A percentile compares a stretch with the other conserved stretches of the same genome.
These are phyloP conservation scores for Sophora flavescens DNA, from an alignment of 306 rosid genomes.

Conservation along the genomic window DNA sequence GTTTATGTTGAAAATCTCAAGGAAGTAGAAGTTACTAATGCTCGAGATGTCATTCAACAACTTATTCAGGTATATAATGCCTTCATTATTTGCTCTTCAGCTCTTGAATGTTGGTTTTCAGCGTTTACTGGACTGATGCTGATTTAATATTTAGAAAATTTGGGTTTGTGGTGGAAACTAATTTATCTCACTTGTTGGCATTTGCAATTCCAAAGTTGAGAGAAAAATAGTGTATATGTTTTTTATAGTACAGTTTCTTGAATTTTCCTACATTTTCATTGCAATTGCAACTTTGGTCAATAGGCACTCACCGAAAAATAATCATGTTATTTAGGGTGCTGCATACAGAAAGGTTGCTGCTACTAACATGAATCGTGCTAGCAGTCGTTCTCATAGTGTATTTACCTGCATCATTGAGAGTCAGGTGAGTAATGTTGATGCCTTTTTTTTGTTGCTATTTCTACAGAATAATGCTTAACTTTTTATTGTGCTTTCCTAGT, in stretches of 20 bases:
- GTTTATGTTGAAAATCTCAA: conserved; percentile 92
- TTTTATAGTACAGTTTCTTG: not conserved
- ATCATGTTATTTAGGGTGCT: conserved; percentile 71
- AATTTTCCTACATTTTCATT: conserved; percentile 20
- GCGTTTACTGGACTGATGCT: not conserved
- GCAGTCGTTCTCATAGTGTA: conserved; percentile 99
- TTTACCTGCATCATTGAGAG: conserved; percentile 96
- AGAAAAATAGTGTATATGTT: not conserved
- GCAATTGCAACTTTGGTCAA: conserved; percentile 1
- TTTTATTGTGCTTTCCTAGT: conserved; percentile 39
- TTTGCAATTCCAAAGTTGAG: conserved; percentile 30
- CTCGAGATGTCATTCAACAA: conserved; percentile 92
- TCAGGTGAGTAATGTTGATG: conserved; percentile 61
- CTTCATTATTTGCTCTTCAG: not conserved
- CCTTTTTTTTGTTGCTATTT: not conserved
- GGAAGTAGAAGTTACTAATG: conserved; percentile 88
- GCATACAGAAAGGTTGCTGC: conserved; percentile 97
- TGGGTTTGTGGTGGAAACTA: conserved; percentile 15
- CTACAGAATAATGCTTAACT: conserved; percentile 9
- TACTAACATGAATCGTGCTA: conserved; percentile 96
- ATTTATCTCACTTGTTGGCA: not conserved
- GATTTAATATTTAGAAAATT: not conserved
- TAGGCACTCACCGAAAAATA: conserved; percentile 38
- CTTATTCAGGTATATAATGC: conserved; percentile 74
- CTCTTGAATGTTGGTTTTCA: conserved; percentile 30